Base-by-base conservation (phyloP, 768 basidiomycete genomes). In the Pisolithus tinctorius region DNA sequence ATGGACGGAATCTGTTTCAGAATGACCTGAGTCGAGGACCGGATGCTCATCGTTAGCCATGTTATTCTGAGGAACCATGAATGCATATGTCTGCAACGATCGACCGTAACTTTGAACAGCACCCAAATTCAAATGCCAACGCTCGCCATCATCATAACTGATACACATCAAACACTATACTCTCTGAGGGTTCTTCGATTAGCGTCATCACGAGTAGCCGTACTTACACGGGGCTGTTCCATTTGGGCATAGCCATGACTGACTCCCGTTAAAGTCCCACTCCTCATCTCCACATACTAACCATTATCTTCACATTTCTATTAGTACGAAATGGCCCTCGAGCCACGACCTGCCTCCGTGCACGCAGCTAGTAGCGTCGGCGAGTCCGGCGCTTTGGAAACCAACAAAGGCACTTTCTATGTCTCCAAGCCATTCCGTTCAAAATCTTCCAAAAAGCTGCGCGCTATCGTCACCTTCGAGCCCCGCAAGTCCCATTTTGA, bases 401-500 rank as follows among this genome's bases (percentile, higher is more conserved):
- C 83, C 2, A 69, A 79, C 1, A 75, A 78, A 34, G 85, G 85
- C 45, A 86, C 83, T 1, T 67, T 89, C 43, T 84, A 86, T 57
- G 80, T 90, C 48, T 88, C 86, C 5, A 84, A 82, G 59, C 83
- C 86, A 1, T 86, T 82, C 67, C 81, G 86, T 4, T 86, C 89
- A 46, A 80, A 76, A 58, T 73, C 77, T 11, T 82, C 83, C 27
- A 89, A 86, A 69, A 88, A 84, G 61, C 72, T 93, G 11, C 82
- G 87, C 41, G 89, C 93, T 0, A 71, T 92, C 54, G 75, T 95
- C 60, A 86, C 88, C 17, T 98, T 96, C 69, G 79, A 84, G 5
- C 91, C 94, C 4, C 80, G 95, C 46, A 82, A 84, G 52, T 93
- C 91, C 4, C 78, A 76, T 47, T 91, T 98, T 59, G 93, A 98